Percentiles rank a stretch among this genome's conserved stretches.
Conservation (phyloP, 2,329 filamentous ascomycete genomes). For the Cercospora zeina region DNA sequence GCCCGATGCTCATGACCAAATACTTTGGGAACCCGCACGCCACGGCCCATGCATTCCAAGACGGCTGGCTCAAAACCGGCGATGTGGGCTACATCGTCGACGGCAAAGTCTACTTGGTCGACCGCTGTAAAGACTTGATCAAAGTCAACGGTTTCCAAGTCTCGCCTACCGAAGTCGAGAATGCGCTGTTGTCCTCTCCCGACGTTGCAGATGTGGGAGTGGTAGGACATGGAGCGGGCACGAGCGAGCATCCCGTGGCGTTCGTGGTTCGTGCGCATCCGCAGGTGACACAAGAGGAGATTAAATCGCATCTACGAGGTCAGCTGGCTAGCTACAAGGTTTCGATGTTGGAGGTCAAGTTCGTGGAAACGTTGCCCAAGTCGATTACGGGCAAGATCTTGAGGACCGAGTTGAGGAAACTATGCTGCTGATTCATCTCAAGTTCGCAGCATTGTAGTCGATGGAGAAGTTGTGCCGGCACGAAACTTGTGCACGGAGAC, state of each 20-base stretch:
- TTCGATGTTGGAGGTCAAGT: conserved; percentile 27
- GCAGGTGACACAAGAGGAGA: conserved; percentile 27
- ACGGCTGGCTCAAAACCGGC: conserved; percentile 90
- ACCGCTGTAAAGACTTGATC: conserved; percentile 42
- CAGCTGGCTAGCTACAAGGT: conserved; percentile 45
- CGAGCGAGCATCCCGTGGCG: conserved; percentile 30
- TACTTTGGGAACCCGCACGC: conserved; percentile 40
- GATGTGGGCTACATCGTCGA: conserved; percentile 44
- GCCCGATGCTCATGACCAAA: conserved; percentile 45
- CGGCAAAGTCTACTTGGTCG: conserved; percentile 39
- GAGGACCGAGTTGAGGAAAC: conserved; percentile 27
- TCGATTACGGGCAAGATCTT: conserved; percentile 39
- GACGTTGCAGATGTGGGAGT: conserved; percentile 37
- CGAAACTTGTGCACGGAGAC: neutral
- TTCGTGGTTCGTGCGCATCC: conserved; percentile 27
- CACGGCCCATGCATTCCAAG: conserved; percentile 33
- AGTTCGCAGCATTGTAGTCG: neutral
- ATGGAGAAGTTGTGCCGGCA: neutral
- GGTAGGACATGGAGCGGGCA: conserved; percentile 26
- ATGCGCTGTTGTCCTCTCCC: conserved; percentile 31
- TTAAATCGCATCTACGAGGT: conserved; percentile 38
- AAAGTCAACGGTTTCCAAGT: conserved; percentile 42
- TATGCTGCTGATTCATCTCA: neutral
- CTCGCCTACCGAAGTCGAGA: conserved; percentile 40
- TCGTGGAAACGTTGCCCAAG: conserved; percentile 39